A percentile compares a stretch with the other conserved stretches of the same genome.
Evolutionary conservation across 495 filamentous ascomycete species (phyloP).

Genomic region (Pyrenula massariospora): DNA sequence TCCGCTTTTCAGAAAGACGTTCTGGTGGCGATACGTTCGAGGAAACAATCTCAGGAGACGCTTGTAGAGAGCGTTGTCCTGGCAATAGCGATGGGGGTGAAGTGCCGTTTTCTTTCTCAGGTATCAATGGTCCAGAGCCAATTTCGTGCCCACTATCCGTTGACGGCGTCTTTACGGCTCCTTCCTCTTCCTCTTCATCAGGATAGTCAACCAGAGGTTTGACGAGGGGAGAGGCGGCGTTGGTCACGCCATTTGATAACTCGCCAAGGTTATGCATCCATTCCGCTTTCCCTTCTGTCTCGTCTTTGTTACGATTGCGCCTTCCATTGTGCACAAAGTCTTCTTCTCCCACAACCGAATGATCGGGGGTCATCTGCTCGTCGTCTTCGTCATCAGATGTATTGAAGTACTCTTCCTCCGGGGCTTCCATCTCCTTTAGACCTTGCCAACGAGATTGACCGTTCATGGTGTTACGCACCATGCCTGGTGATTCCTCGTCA

Average conservation of each 20-base stretch:
- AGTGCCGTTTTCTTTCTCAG: slow-evolving; percentile 8
- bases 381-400: slow-evolving; percentile 82
- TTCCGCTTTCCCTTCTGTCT: neutral
- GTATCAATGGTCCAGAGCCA: slow-evolving; percentile 4
- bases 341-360: slow-evolving; percentile 7
- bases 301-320: neutral
- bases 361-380: slow-evolving; percentile 17
- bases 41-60: slow-evolving; percentile 18
- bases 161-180: slow-evolving; percentile 34
- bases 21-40: slow-evolving; percentile 43
- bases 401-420: slow-evolving; percentile 93
- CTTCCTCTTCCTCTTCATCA: slow-evolving; percentile 73
- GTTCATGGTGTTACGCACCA: slow-evolving; percentile 41
- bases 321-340: slow-evolving; percentile 3
- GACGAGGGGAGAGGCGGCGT: slow-evolving; percentile 38
- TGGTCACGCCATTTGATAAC: slow-evolving; percentile 2
- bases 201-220: slow-evolving; percentile 85
- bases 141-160: slow-evolving; percentile 1
- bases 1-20: slow-evolving; percentile 77
- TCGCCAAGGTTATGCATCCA: neutral
- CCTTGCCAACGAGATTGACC: slow-evolving; percentile 60
- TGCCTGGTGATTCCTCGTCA: slow-evolving; percentile 34
- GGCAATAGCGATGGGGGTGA: slow-evolving; percentile 7
- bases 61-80: slow-evolving; percentile 14
- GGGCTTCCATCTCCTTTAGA: slow-evolving; percentile 72